Conservation (phyloP, 257 asterid species). For the Mitragyna speciosa region DNA sequence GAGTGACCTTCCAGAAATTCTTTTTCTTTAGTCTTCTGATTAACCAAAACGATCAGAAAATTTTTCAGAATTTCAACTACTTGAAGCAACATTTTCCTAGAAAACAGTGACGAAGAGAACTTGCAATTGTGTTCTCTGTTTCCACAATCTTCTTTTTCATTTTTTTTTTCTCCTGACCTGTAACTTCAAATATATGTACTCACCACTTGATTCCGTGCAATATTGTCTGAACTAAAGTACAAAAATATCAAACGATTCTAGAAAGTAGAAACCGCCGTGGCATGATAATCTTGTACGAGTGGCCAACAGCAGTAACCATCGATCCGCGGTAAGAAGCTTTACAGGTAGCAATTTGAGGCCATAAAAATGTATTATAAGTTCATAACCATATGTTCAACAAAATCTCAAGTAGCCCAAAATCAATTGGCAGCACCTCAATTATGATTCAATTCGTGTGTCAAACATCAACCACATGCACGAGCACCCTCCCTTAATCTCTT, state of each 20-base stretch:
- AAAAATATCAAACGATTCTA: background rate
- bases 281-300: background rate
- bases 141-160: background rate
- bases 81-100: background rate
- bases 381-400: background rate
- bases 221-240: background rate
- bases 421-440: constrained; percentile 6
- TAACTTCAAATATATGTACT: background rate
- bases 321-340: constrained; percentile 3
- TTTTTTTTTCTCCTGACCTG: too few species aligned
- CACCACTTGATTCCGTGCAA: background rate
- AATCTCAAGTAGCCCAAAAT: background rate
- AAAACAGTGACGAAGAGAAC: background rate
- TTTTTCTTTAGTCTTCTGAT: too few species aligned
- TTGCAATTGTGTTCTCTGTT: background rate
- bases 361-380: background rate
- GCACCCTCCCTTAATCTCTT: background rate
- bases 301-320: constrained; percentile 14
- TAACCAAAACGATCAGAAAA: background rate
- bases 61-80: background rate
- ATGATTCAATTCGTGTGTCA: background rate
- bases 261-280: background rate
- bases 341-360: constrained; percentile 8
- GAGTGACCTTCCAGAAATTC: too few species aligned
- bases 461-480: background rate